These are phyloP conservation scores for Pseudonitzschia delicatissima DNA, from an alignment of 108 stramenopile genomes.

Conservation along the genomic window DNA sequence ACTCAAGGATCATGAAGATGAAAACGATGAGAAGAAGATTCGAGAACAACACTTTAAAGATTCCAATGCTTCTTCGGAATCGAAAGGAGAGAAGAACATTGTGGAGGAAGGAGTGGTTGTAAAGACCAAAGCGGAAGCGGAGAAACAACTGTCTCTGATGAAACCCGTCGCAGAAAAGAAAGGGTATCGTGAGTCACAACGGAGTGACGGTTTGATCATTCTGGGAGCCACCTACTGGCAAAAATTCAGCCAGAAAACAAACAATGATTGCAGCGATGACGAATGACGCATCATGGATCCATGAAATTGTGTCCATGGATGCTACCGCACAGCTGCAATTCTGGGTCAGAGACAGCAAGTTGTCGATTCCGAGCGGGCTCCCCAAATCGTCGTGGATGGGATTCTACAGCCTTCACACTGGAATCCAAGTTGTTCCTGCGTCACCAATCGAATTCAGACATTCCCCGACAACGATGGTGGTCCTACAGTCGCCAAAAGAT, in stretches of 20 bases:
- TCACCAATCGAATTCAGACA: too few relatives aligned
- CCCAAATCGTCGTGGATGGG: constrained; percentile 57
- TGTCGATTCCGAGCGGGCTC: constrained; percentile 34
- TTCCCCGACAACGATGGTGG: too few relatives aligned
- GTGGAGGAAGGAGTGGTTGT: constrained; percentile 11
- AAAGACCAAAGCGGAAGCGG: constrained; percentile 42
- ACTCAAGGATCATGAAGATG: constrained; percentile 12
- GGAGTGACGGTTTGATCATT: constrained; percentile 55
- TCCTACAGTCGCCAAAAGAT: too few relatives aligned
- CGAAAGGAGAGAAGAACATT: neutral
- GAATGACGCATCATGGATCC: neutral
- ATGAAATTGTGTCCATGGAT: constrained; percentile 35
- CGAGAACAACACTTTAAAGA: neutral
- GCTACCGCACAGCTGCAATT: constrained; percentile 63
- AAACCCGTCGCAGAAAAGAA: constrained; percentile 37
- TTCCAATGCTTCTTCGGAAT: neutral
- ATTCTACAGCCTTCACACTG: constrained; percentile 50
- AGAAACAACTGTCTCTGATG: constrained; percentile 47
- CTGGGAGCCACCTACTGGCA: constrained; percentile 47
- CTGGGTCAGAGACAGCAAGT: constrained; percentile 43
- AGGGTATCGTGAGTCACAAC: constrained; percentile 32
- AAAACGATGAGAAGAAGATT: neutral
- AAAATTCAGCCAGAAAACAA: neutral
- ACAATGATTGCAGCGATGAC: neutral
- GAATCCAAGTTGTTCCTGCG: constrained; percentile 19